Evolutionary conservation across 2,329 filamentous ascomycete genomes (phyloP).

Genomic region (Tolypocladium sp.): DNA sequence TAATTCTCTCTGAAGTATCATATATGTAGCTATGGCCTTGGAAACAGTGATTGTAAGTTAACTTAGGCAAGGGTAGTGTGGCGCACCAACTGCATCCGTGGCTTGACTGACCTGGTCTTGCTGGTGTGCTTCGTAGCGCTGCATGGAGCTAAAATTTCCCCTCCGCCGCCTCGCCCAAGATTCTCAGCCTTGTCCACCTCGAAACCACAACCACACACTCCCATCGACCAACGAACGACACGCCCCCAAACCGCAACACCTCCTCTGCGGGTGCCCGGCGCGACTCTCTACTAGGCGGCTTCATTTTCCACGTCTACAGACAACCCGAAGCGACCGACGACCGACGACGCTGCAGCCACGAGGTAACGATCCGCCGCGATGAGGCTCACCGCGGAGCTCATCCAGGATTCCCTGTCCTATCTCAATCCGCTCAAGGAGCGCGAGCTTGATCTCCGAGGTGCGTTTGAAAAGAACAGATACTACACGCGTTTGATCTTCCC

Average conservation of each 20-base stretch:
- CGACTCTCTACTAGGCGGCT: not conserved
- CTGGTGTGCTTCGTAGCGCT: not conserved
- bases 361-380: conserved; percentile 39
- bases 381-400: conserved; percentile 93
- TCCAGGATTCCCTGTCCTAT: conserved; percentile 91
- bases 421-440: conserved; percentile 98
- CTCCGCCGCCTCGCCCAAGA: conserved; percentile 19
- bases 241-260: not conserved
- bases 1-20: too few species aligned
- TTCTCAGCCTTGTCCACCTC: conserved; percentile 19
- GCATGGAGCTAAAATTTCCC: conserved; percentile 18
- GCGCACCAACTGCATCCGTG: not conserved
- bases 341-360: not conserved
- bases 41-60: too few species aligned
- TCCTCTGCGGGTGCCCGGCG: not conserved
- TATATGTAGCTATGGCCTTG: not conserved
- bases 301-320: not conserved
- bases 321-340: not conserved
- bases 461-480: conserved; percentile 93
- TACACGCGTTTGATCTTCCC: conserved; percentile 48
- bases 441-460: conserved; percentile 98
- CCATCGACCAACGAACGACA: not conserved
- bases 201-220: not conserved
- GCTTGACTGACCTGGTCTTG: too few species aligned
- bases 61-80: not conserved